Conservation (phyloP, 1,139 yeast genomes). For the Nakaseomyces bracarensis region DNA sequence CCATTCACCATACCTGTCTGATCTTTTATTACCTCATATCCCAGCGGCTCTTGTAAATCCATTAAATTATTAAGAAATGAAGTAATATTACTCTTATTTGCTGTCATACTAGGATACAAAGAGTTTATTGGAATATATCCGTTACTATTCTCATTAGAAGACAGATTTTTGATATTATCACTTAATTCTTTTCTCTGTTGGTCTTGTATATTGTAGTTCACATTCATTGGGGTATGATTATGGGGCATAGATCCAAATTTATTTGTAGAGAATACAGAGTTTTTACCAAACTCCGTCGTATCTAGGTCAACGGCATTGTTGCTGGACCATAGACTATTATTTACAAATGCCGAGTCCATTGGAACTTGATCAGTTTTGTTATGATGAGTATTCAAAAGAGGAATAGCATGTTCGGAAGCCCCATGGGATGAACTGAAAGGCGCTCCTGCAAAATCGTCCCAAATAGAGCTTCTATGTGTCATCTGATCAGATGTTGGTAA, state of each 20-base stretch:
- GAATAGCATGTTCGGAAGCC: slow-evolving; percentile 2
- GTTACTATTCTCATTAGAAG: background rate
- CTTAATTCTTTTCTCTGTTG: slow-evolving; percentile 4
- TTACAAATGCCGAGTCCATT: slow-evolving; percentile 4
- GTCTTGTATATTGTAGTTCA: background rate
- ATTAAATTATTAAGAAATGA: slow-evolving; percentile 1
- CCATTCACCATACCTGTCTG: slow-evolving; percentile 4
- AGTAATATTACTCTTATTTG: background rate
- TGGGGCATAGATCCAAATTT: background rate
- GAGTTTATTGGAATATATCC: slow-evolving; percentile 4
- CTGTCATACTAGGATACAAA: background rate
- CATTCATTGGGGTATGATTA: background rate
- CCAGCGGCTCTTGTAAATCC: background rate
- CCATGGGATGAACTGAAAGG: background rate
- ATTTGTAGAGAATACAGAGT: background rate
- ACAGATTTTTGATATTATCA: slow-evolving; percentile 1
- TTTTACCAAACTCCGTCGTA: background rate
- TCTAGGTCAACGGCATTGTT: background rate
- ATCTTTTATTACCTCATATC: slow-evolving; percentile 1
- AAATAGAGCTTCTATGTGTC: slow-evolving; percentile 22
- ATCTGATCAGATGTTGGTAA: background rate
- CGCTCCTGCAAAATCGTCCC: slow-evolving; percentile 15
- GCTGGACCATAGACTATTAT: slow-evolving; percentile 6
- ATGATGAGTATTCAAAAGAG: background rate
- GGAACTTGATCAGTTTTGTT: background rate